Conservation (phyloP, 306 rosid species). For the Luffa aegyptiaca region DNA sequence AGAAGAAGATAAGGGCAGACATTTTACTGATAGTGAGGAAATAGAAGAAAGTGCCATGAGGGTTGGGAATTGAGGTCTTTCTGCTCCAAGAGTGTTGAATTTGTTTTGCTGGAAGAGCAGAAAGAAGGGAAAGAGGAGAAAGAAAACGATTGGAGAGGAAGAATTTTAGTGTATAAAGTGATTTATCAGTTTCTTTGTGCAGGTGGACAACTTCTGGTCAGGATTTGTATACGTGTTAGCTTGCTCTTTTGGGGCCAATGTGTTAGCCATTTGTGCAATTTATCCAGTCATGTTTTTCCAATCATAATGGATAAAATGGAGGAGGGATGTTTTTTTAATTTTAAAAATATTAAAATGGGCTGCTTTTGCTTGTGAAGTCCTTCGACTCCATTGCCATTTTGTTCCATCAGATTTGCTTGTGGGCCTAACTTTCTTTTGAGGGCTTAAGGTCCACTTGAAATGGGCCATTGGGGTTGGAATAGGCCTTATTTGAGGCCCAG, state of each 20-base stretch:
- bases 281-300: background rate
- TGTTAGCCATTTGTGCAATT: background rate
- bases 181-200: background rate
- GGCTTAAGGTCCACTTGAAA: background rate
- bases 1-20: slow-evolving; percentile 23
- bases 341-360: background rate
- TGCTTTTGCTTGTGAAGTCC: background rate
- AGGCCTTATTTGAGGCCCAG: background rate
- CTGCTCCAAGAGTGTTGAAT: background rate
- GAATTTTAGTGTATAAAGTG: background rate
- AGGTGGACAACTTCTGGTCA: background rate
- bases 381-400: background rate
- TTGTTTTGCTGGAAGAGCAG: background rate
- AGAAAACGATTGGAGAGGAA: slow-evolving; percentile 6
- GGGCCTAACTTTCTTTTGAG: background rate
- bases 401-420: background rate
- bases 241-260: background rate
- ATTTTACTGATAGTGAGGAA: slow-evolving; percentile 34
- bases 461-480: background rate
- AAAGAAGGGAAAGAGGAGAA: background rate
- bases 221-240: slow-evolving; percentile 7
- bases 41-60: slow-evolving; percentile 47
- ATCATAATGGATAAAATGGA: background rate
- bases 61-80: background rate
- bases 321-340: background rate